A percentile compares a stretch with the other conserved stretches of the same genome.
These are phyloP conservation scores for Apiotrichum domesticum DNA, from an alignment of 1,284 basidiomycete genomes.

Conservation along the genomic window DNA sequence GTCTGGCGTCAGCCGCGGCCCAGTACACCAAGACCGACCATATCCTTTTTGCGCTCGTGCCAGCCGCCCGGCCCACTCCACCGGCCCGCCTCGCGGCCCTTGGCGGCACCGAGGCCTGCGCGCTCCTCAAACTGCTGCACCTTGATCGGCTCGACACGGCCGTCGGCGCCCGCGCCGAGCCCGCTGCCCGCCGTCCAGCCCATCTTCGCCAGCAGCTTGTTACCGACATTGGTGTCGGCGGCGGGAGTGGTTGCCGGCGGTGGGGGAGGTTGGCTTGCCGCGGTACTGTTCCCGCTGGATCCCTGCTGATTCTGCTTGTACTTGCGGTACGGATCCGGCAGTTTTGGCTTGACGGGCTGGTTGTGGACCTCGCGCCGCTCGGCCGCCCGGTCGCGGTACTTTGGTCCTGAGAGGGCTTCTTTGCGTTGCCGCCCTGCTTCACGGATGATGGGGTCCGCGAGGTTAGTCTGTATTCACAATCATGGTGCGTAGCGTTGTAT, in stretches of 20 bases:
- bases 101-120: conserved; percentile 78
- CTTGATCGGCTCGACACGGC: conserved; percentile 76
- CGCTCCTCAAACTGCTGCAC: conserved; percentile 79
- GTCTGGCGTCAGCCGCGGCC: conserved; percentile 8
- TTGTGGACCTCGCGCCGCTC: conserved; percentile 81
- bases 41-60: conserved; percentile 33
- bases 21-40: conserved; percentile 21
- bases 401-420: conserved; percentile 51
- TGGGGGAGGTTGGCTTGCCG: not conserved
- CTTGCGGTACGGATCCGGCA: conserved; percentile 44
- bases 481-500: not conserved
- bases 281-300: not conserved
- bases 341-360: conserved; percentile 73
- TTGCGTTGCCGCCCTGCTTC: conserved; percentile 69
- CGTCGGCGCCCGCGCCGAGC: conserved; percentile 69
- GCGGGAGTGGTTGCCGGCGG: conserved; percentile 56
- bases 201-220: conserved; percentile 90
- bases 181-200: conserved; percentile 89
- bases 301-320: conserved; percentile 1
- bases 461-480: conserved; percentile 62
- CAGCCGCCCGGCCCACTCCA: conserved; percentile 52
- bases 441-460: conserved; percentile 61
- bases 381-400: conserved; percentile 85
- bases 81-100: conserved; percentile 73
- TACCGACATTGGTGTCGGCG: conserved; percentile 78